Conservation (phyloP, 2,329 filamentous ascomycete genomes). For the Paraconiothyrium brasiliense region DNA sequence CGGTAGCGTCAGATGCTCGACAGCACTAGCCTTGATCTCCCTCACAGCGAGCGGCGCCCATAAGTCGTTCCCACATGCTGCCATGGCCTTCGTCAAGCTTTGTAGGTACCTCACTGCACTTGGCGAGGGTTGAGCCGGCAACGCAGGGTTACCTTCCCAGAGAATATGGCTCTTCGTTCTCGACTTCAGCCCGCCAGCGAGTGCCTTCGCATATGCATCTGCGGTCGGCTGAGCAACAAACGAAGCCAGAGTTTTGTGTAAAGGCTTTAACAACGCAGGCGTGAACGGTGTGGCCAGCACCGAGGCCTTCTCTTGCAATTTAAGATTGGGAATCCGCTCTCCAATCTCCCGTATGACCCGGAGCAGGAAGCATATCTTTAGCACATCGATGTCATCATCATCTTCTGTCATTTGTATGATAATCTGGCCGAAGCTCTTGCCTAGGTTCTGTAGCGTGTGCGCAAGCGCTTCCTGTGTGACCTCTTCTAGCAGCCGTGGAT, state of each 20-base stretch:
- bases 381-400: slow-evolving; percentile 44
- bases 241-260: slow-evolving; percentile 70
- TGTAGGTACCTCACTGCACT: slow-evolving; percentile 76
- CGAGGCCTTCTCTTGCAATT: slow-evolving; percentile 42
- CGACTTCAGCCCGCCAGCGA: slow-evolving; percentile 55
- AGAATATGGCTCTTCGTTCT: slow-evolving; percentile 71
- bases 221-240: slow-evolving; percentile 63
- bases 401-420: slow-evolving; percentile 61
- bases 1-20: slow-evolving; percentile 57
- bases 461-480: slow-evolving; percentile 66
- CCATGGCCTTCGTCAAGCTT: slow-evolving; percentile 73
- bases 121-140: slow-evolving; percentile 83
- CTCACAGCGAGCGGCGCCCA: slow-evolving; percentile 78
- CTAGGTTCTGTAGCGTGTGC: slow-evolving; percentile 67
- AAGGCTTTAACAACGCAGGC: slow-evolving; percentile 66
- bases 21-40: slow-evolving; percentile 68
- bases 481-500: slow-evolving; percentile 70
- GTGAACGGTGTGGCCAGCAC: slow-evolving; percentile 39
- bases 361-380: slow-evolving; percentile 69
- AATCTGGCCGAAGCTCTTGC: slow-evolving; percentile 62
- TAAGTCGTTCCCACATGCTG: slow-evolving; percentile 74
- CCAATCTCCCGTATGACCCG: slow-evolving; percentile 80
- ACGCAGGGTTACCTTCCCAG: slow-evolving; percentile 80
- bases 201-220: slow-evolving; percentile 51
- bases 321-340: slow-evolving; percentile 64